These are phyloP conservation scores for Myxozyma vanderwaltii DNA, from an alignment of 805 yeast species.

Conservation along the genomic window DNA sequence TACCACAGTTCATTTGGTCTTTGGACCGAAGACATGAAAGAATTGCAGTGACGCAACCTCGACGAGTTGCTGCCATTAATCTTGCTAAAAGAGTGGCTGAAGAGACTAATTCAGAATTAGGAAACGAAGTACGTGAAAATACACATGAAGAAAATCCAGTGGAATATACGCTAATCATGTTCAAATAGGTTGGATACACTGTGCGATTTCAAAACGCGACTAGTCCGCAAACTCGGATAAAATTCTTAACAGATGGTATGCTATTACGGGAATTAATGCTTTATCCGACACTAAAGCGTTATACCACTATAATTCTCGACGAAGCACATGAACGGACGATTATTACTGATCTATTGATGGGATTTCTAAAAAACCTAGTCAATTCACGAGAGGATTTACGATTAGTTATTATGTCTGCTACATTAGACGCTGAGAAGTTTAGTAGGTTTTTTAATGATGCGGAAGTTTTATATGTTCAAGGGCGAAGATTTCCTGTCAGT, in stretches of 20 bases:
- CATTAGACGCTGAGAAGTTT: conserved; percentile 86
- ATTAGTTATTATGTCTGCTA: conserved; percentile 92
- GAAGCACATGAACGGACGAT: conserved; percentile 98
- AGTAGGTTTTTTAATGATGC: conserved; percentile 72
- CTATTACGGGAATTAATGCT: conserved; percentile 85
- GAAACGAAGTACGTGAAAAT: conserved; percentile 54
- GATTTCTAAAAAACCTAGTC: conserved; percentile 75
- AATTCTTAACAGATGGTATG: conserved; percentile 97
- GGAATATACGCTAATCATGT: neutral
- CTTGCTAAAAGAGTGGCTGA: conserved; percentile 90
- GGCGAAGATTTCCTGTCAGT: conserved; percentile 83
- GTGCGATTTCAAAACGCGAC: conserved; percentile 84
- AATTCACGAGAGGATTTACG: conserved; percentile 54
- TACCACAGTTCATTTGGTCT: conserved; percentile 84
- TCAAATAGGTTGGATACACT: conserved; percentile 67
- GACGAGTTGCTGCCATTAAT: conserved; percentile 96
- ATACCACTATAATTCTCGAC: conserved; percentile 80
- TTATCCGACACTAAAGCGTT: conserved; percentile 62
- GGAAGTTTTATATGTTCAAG: conserved; percentile 85
- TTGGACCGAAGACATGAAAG: conserved; percentile 47
- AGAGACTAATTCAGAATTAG: conserved; percentile 76
- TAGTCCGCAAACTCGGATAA: conserved; percentile 62
- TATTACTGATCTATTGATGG: conserved; percentile 84
- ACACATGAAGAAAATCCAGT: neutral
- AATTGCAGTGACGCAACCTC: conserved; percentile 94